Conservation (phyloP, 306 rosid species). For the Vicia sativa region DNA sequence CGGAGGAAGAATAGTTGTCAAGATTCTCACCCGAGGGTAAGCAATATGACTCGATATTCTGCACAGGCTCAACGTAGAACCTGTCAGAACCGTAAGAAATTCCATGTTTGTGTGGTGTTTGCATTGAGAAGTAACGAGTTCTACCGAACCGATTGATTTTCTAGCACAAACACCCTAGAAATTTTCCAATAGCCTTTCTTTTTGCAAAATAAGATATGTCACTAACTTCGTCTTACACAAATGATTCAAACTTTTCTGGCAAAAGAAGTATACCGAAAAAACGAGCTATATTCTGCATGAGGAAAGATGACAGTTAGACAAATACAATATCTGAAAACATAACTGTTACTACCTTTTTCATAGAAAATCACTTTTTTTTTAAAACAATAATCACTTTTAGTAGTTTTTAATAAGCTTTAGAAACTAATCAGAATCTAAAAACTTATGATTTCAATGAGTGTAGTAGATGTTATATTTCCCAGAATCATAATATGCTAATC, state of each 20-base stretch:
- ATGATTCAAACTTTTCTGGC: constrained; percentile 8
- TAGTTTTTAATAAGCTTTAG: background rate
- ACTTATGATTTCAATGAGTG: background rate
- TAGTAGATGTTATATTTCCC: background rate
- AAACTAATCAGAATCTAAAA: constrained; percentile 3
- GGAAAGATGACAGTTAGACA: constrained; percentile 34
- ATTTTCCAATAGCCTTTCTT: constrained; percentile 19
- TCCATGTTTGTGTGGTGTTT: constrained; percentile 54
- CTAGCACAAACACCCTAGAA: constrained; percentile 7
- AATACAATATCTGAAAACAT: constrained; percentile 30
- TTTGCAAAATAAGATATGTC: constrained; percentile 9
- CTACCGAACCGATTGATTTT: constrained; percentile 27
- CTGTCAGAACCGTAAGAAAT: constrained; percentile 49
- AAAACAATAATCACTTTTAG: background rate
- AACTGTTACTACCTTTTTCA: background rate
- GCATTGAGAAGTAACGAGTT: constrained; percentile 51
- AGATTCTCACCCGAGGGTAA: constrained; percentile 48
- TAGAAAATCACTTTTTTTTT: background rate
- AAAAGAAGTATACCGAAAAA: constrained; percentile 9
- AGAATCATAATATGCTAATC: background rate
- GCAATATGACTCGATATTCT: constrained; percentile 56
- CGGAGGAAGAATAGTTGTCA: constrained; percentile 52
- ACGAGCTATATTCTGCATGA: constrained; percentile 49
- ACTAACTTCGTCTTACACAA: constrained; percentile 22
- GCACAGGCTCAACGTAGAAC: constrained; percentile 52